phyloP scores from a whole-genome alignment of 495 filamentous ascomycete species.

The Annulohypoxylon bovei region DNA sequence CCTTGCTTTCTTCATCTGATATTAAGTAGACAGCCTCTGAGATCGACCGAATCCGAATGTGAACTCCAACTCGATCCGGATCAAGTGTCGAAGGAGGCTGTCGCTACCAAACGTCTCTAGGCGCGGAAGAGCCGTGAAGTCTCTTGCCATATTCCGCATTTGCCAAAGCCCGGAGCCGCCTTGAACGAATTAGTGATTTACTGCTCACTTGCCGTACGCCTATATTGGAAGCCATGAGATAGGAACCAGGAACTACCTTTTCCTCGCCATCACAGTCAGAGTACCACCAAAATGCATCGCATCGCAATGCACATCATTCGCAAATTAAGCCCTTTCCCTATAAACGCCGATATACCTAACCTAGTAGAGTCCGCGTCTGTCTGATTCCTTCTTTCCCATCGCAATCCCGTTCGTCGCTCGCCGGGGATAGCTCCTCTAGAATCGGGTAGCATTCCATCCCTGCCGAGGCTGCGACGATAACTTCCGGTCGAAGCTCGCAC shows the following conservation, averaged over 20 bases:
- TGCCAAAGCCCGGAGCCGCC: constrained; percentile 22
- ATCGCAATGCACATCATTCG: constrained; percentile 20
- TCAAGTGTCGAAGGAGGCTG: constrained; percentile 11
- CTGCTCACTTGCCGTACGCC: constrained; percentile 43
- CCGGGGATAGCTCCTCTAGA: background rate
- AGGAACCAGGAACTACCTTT: constrained; percentile 18
- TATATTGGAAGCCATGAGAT: constrained; percentile 6
- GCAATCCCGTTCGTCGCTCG: background rate
- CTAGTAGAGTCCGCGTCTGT: constrained; percentile 5
- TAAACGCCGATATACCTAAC: constrained; percentile 26
- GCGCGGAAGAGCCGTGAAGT: background rate
- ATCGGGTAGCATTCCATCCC: background rate
- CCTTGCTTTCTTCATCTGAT: background rate
- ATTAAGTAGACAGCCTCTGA: constrained; percentile 12
- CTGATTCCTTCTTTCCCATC: constrained; percentile 4
- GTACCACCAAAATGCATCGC: constrained; percentile 23
- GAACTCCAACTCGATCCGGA: background rate
- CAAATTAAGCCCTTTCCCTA: constrained; percentile 28
- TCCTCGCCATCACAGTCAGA: constrained; percentile 13
- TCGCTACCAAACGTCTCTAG: background rate
- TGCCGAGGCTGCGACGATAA: background rate
- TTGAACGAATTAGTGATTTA: constrained; percentile 19
- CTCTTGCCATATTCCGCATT: constrained; percentile 10
- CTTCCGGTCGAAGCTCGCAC: background rate
- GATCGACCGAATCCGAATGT: constrained; percentile 8